Base-by-base conservation (phyloP, 805 yeast genomes). In the Candida jianshihensis region DNA sequence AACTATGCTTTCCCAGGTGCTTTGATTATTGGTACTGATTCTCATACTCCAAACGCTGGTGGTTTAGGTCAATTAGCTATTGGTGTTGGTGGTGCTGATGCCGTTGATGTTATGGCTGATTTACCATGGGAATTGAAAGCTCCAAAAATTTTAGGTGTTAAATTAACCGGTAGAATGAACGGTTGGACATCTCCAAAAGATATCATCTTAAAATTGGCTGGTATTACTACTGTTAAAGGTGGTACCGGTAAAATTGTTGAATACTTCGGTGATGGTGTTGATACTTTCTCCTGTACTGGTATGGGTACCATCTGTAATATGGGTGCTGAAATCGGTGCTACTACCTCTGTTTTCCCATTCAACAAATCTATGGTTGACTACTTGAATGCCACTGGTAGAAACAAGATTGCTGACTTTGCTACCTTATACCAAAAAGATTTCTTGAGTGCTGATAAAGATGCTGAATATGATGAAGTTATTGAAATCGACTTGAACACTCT, bases 51-150 rank as follows among this genome's bases (percentile, higher is more conserved):
- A 43, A 89, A 89, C 64, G 97, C 96, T 41, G 97, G 97, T 73
- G 97, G 97, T 68, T 75, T 89, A 57, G 97, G 97, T 70, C 94
- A 86, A 69, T 77, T 89, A 57, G 97, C 97, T 50, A 89, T 89
- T 52, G 97, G 97, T 76, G 97, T 90, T 51, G 97, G 97, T 73
- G 97, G 97, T 75, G 97, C 97, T 49, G 97, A 89, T 64, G 97
- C 97, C 45, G 97, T 89, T 51, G 97, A 89, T 63, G 97, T 87
- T 43, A 77, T 89, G 80, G 85, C 97, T 43, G 82, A 83, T 57
- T 74, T 87, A 49, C 82, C 97, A 39, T 89, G 97, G 97, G 97
- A 89, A 70, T 78, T 89, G 59, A 89, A 89, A 74, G 97, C 97
- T 42, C 97, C 97, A 57, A 87, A 85, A 71, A 75, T 88, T 55